Percentiles rank a stretch among this genome's conserved stretches.
Evolutionary conservation across 1,139 yeast genomes (phyloP).

Genomic region (Geotrichum europaeum): DNA sequence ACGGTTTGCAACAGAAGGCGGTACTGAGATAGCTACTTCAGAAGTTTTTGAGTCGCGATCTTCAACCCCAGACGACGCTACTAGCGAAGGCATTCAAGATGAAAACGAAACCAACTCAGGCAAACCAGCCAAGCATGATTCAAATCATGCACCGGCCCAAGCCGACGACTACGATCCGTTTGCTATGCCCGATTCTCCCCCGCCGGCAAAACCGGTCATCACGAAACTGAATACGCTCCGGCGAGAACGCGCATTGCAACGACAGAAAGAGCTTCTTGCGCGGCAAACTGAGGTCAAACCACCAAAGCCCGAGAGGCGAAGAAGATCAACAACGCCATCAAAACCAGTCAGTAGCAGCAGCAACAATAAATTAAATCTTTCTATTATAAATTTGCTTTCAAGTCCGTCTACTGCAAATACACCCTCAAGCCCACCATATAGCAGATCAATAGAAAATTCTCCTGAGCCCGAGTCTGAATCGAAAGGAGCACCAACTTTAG

Average conservation of each 20-base stretch:
- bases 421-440: conserved; percentile 10
- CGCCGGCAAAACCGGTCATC: neutral
- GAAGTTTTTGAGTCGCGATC: neutral
- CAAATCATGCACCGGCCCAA: neutral
- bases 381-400: neutral
- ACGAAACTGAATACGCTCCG: conserved; percentile 2
- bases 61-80: neutral
- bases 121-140: neutral
- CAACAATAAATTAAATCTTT: neutral
- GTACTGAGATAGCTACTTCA: neutral
- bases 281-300: conserved; percentile 1
- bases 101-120: neutral
- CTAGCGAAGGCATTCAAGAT: neutral
- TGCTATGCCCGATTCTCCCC: conserved; percentile 13
- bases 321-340: neutral
- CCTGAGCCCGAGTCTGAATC: conserved; percentile 8
- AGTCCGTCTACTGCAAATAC: too few species aligned
- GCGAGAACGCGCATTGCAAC: conserved; percentile 8
- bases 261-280: conserved; percentile 4
- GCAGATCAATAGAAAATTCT: conserved; percentile 9
- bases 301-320: neutral
- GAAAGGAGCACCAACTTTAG: neutral
- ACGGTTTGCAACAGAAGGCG: conserved; percentile 3
- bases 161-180: conserved; percentile 9
- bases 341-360: neutral